Evolutionary conservation across 164 flowering plant genomes (phyloP), one percentile per base, ranked within the genome.

Genomic region (Piper betle): DNA sequence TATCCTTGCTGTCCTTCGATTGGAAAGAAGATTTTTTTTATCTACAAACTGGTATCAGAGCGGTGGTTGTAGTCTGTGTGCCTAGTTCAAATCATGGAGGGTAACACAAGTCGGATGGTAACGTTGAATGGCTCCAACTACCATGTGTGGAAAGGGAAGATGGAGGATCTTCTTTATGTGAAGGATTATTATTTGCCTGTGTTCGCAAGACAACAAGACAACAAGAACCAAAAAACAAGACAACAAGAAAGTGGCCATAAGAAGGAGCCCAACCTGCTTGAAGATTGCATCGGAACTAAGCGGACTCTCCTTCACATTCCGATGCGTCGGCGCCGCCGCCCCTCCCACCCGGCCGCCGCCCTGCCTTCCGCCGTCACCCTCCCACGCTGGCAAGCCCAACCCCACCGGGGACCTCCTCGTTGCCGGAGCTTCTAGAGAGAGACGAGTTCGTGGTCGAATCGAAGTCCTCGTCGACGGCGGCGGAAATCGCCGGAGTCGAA

Each of bases 281-380:
- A 93, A 89, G 53, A 93, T 93, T 0, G 88, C 86, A 63, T 79
- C 87, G 18, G 97, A 93, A 66, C 97, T 93, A 16, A 93, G 90
- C 57, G 96, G 96, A 72, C 92, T 84, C 78, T 93, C 98, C 71
- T 71, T 82, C 19, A 76, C 71, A 52, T 72, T 75, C 55, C 87
- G 73, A 66, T 93, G 97, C 74, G 92, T 94, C 6, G 97, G 96
- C 62, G 73, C 60, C 7, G 57, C 62, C 6, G 33, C 13, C 38
- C 8, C 60, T 17, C 46, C 11, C 46, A 6, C 46, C 60, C 42
- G 46, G 43, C 4, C 19, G 64, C 62, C 48, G 18, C 52, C 50
- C 53, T 17, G 55, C 46, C 39, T 41, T 64, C 55, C 39, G 42
- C 50, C 50, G 37, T 38, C 9, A 16, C n/a, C 33, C 15, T 15